Percentiles rank a stretch among this genome's conserved stretches.
Evolutionary conservation across 768 basidiomycete species (phyloP).

Genomic region (Dendrothele bispora): DNA sequence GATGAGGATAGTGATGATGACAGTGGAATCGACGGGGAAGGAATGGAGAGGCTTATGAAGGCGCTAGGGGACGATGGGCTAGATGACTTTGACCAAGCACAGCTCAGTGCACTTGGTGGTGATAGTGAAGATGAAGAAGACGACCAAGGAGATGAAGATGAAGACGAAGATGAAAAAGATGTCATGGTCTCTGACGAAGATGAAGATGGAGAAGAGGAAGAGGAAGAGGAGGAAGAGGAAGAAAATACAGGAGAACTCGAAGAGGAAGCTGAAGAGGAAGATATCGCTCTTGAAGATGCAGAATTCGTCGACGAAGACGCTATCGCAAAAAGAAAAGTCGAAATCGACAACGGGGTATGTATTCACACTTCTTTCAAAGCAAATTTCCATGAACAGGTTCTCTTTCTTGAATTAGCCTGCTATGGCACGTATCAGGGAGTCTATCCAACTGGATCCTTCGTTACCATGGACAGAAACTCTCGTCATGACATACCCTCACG

Average conservation of each 20-base stretch:
- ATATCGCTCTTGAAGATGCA: conserved; percentile 66
- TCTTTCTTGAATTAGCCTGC: conserved; percentile 50
- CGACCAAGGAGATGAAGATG: conserved; percentile 25
- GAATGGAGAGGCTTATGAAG: conserved; percentile 56
- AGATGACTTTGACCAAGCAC: conserved; percentile 62
- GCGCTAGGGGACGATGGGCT: conserved; percentile 64
- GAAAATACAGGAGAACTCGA: conserved; percentile 32
- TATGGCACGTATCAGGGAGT: conserved; percentile 76
- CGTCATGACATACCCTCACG: conserved; percentile 66
- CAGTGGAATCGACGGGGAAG: conserved; percentile 54
- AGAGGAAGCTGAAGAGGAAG: conserved; percentile 39
- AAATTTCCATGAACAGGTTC: neutral
- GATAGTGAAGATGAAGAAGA: conserved; percentile 30
- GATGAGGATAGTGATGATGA: conserved; percentile 30
- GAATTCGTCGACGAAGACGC: conserved; percentile 78
- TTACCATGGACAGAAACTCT: conserved; percentile 87
- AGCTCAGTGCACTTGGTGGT: conserved; percentile 43
- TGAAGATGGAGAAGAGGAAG: conserved; percentile 18
- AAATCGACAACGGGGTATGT: conserved; percentile 78
- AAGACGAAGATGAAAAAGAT: conserved; percentile 30
- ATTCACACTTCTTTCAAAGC: neutral
- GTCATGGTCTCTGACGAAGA: too few relatives aligned
- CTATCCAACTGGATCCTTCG: conserved; percentile 70
- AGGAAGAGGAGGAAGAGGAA: conserved; percentile 30
- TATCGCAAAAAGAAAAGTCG: conserved; percentile 79